Evolutionary conservation across 306 rosid species (phyloP).

Genomic region (Glycine soja): DNA sequence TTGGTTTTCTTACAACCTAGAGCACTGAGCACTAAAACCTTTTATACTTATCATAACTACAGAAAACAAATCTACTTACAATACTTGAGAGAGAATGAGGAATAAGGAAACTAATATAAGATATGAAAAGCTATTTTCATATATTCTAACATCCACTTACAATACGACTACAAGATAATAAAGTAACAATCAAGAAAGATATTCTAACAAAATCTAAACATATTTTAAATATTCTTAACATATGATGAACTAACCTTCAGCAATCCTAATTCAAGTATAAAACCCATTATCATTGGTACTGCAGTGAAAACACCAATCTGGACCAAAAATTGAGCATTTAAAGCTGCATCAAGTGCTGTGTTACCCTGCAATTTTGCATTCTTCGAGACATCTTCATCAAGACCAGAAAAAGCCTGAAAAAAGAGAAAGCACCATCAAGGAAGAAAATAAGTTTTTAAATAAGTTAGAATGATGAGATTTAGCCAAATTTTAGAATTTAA

Average conservation of each 20-base stretch:
- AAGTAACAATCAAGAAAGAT: slow-evolving; percentile 10
- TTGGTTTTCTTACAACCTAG: too few species aligned
- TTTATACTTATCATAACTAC: too few species aligned
- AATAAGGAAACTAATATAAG: neutral
- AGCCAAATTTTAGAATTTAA: slow-evolving; percentile 7
- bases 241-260: slow-evolving; percentile 70
- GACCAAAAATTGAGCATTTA: slow-evolving; percentile 95
- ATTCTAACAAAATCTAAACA: neutral
- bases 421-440: slow-evolving; percentile 44
- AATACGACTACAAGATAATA: neutral
- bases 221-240: neutral
- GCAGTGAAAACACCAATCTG: slow-evolving; percentile 98
- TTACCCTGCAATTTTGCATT: slow-evolving; percentile 69
- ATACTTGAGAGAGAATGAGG: neutral
- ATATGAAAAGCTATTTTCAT: neutral
- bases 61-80: too few species aligned
- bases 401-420: slow-evolving; percentile 92
- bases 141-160: neutral
- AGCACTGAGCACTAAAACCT: too few species aligned
- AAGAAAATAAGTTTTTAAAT: slow-evolving; percentile 19
- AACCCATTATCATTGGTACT: slow-evolving; percentile 92
- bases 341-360: slow-evolving; percentile 84
- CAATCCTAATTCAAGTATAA: slow-evolving; percentile 91
- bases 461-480: slow-evolving; percentile 22
- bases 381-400: slow-evolving; percentile 67